Base-by-base conservation (phyloP, 2,329 filamentous ascomycete genomes). In the Pyrenochaeta sp. region DNA sequence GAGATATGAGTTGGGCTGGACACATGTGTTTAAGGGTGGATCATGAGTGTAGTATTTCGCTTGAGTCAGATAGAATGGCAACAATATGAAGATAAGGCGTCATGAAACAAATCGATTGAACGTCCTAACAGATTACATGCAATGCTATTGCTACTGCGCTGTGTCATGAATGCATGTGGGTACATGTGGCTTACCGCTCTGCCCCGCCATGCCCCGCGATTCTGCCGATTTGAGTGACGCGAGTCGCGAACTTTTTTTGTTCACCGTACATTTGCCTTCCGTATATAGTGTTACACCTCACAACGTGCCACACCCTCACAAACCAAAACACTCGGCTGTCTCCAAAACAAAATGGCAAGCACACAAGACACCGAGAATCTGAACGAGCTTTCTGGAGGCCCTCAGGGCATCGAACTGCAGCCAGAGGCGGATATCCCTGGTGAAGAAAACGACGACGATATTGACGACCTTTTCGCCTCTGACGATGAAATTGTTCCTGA, bases 401-500 rank as follows among this genome's bases (percentile, higher is more conserved):
- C 48, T 20, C 45, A 54, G 14, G 37, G 51, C 3, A 50, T 44
- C 9, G 49, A 61, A 27, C 50, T 60, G 39, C 20, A 21, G 6
- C 45, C 27, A 21, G 11, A 43, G 20, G 35, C 42, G 12, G 54
- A 56, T 5, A 39, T 18, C 12, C 10, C 18, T 12, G 20, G 17
- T 7, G 20, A 39, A 7, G 58, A 88, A 9, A 81, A 87, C 37
- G 85, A 87, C 51, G 85, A 87, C 55, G 84, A 90, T 49, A 82
- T 86, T 30, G 86, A 89, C 12, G 83, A 89, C 32, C 80, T 86
- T 40, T 86, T 87, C 55, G 85, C 89, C 46, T 81, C 84, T 56
- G 72, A 70, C 2, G 79, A 82, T 36, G 82, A 86, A 14, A 80
- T 83, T 40, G 79, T 80, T 44, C 80, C 82, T 20, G 86, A 85